phyloP scores from a whole-genome alignment of 140 eudicot species.

The Erigeron philadelphicus region DNA sequence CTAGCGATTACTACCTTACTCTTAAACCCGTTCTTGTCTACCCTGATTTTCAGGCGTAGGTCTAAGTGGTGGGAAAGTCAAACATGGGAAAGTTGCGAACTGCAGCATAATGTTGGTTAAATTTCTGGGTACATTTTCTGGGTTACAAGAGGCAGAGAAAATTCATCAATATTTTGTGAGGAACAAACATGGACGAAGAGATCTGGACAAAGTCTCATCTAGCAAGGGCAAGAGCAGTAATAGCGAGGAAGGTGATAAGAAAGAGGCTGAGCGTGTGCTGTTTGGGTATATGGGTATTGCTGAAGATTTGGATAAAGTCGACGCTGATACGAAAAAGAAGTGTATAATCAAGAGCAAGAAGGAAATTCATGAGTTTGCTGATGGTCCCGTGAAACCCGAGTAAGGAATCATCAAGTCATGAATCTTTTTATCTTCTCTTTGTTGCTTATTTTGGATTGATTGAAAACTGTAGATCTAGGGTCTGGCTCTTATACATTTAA shows the following conservation, averaged over 20 bases:
- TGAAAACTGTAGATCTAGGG: constrained; percentile 4
- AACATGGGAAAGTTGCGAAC: constrained; percentile 37
- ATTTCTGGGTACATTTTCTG: constrained; percentile 59
- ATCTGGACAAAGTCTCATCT: constrained; percentile 24
- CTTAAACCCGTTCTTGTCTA: background rate
- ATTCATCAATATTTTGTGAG: constrained; percentile 47
- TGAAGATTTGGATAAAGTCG: constrained; percentile 63
- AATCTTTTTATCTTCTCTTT: background rate
- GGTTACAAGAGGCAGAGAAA: constrained; percentile 53
- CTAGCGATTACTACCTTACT: background rate
- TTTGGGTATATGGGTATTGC: constrained; percentile 67
- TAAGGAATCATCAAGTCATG: constrained; percentile 6
- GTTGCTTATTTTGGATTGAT: background rate
- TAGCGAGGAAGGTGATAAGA: constrained; percentile 20
- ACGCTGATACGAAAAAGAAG: constrained; percentile 49
- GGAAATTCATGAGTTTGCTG: constrained; percentile 57
- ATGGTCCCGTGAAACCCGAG: constrained; percentile 59
- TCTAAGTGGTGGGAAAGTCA: constrained; percentile 49
- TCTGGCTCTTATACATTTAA: background rate
- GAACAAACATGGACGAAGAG: constrained; percentile 51
- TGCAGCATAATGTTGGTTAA: constrained; percentile 49
- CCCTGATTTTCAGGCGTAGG: constrained; percentile 39
- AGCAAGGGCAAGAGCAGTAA: constrained; percentile 31
- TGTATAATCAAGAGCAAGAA: constrained; percentile 58
- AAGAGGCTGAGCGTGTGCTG: constrained; percentile 35